Base-by-base conservation (phyloP, 139 green algal genomes). In the Coccomyxa sp. region DNA sequence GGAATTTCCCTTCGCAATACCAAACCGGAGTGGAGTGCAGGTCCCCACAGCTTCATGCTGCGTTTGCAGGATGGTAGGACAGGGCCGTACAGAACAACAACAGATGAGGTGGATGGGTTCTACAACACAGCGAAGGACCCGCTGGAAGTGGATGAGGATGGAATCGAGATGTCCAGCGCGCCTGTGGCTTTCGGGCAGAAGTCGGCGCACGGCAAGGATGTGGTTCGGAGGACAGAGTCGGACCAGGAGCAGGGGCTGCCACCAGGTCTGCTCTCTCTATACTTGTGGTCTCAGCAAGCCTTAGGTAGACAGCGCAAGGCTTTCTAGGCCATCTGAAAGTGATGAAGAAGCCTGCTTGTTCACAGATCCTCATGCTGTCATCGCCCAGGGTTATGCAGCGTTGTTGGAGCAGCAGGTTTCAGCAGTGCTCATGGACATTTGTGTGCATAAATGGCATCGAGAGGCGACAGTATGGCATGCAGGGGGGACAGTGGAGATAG, bases 121-220 rank as follows among this genome's bases (percentile, higher is more conserved):
- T 64, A 64, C 50, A 18, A 22, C 18, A 64, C 50, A 22, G 27
- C 50, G 18, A 64, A 22, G 27, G 50, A 64, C 27, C 50, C 50
- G 50, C 50, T 64, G 5, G 50, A 64, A 29, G 29, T 36, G 64
- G 64, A 71, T 29, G n/a, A 71, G 29, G 64, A 71, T 10, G 64
- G 64, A 10, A 71, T 71, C 5, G 64, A 71, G 64, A 71, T 71
- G 64, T 71, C 64, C 29, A 36, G 24, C n/a, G 64, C 64, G 64
- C 64, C 64, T 22, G 64, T 71, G 64, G 35, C 50, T 31, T 64
- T 31, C 27, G 50, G 50, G 22, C 18, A 64, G 18, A 18, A 3
- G 2, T 18, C 22, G 18, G 27, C 22, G 50, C 22, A 64, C 18
- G 50, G 50, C 50, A 64, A 64, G 50, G 50, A 22, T 18, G 50